phyloP scores from a whole-genome alignment of 2,329 filamentous ascomycete species.

The Coniochaeta sp. region DNA sequence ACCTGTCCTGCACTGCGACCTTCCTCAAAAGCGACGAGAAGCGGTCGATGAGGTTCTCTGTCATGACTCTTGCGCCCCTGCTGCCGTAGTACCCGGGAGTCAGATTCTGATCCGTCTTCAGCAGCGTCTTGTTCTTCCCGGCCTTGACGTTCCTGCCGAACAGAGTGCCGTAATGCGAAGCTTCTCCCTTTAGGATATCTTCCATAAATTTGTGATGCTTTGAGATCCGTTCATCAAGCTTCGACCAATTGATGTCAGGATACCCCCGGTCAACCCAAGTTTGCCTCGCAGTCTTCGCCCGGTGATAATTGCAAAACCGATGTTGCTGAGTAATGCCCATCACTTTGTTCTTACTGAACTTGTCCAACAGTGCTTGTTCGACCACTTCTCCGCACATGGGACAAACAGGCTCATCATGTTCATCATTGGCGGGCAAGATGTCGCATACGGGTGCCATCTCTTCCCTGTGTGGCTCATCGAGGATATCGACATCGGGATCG shows the following conservation, averaged over 20 bases:
- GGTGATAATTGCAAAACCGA: slow-evolving; percentile 58
- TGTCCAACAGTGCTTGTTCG: slow-evolving; percentile 43
- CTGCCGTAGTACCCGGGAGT: slow-evolving; percentile 80
- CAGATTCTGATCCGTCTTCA: slow-evolving; percentile 48
- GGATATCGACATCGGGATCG: neutral
- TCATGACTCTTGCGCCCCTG: slow-evolving; percentile 64
- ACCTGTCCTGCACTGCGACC: slow-evolving; percentile 53
- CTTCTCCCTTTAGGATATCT: slow-evolving; percentile 49
- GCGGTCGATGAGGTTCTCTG: slow-evolving; percentile 54
- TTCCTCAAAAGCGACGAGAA: slow-evolving; percentile 55
- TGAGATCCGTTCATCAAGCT: slow-evolving; percentile 50
- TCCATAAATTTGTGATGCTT: slow-evolving; percentile 48
- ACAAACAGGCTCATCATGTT: slow-evolving; percentile 34
- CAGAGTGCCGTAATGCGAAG: slow-evolving; percentile 53
- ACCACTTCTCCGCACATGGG: slow-evolving; percentile 61
- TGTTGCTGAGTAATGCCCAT: slow-evolving; percentile 52
- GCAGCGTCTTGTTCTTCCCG: slow-evolving; percentile 52
- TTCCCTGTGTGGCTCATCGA: neutral
- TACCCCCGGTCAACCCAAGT: slow-evolving; percentile 49
- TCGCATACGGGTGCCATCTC: neutral
- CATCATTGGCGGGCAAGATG: neutral
- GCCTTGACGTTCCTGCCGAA: slow-evolving; percentile 47
- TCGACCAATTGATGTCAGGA: slow-evolving; percentile 63
- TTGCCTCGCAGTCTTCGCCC: slow-evolving; percentile 41
- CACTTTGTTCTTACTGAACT: slow-evolving; percentile 36